Percentiles rank a stretch among this genome's conserved stretches.
phyloP scores from a whole-genome alignment of 2,329 filamentous ascomycete genomes.

The Setomelanomma holmii region DNA sequence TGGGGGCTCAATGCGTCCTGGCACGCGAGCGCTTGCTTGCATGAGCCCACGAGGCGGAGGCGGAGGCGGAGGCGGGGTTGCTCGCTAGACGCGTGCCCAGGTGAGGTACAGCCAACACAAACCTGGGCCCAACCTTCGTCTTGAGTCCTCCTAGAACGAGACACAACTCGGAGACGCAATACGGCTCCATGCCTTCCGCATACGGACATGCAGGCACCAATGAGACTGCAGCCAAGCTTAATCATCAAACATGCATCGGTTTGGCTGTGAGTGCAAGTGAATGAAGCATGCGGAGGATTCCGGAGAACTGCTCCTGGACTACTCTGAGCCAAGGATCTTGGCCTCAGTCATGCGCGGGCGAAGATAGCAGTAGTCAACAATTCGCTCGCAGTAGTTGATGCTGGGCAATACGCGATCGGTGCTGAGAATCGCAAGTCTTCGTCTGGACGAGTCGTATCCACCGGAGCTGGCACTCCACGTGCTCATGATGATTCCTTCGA shows the following conservation, averaged over 20 bases:
- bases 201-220: slow-evolving; percentile 8
- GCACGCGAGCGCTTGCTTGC: slow-evolving; percentile 14
- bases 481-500: slow-evolving; percentile 6
- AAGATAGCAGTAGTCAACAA: neutral
- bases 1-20: slow-evolving; percentile 11
- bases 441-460: neutral
- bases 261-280: slow-evolving; percentile 19
- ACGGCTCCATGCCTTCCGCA: slow-evolving; percentile 7
- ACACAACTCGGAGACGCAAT: neutral
- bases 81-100: slow-evolving; percentile 13
- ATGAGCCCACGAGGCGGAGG: neutral
- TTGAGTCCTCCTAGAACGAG: slow-evolving; percentile 19
- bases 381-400: neutral
- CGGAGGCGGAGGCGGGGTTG: slow-evolving; percentile 12
- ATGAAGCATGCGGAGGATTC: slow-evolving; percentile 18
- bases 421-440: too few relatives aligned
- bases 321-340: slow-evolving; percentile 6
- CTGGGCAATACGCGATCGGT: neutral
- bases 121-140: slow-evolving; percentile 12
- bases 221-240: slow-evolving; percentile 23
- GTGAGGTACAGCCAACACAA: neutral
- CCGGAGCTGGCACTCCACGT: neutral
- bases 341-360: slow-evolving; percentile 4
- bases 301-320: slow-evolving; percentile 11
- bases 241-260: slow-evolving; percentile 4